Base-by-base conservation (phyloP, 1,284 basidiomycete species). In the Moesziomyces aphidis region DNA sequence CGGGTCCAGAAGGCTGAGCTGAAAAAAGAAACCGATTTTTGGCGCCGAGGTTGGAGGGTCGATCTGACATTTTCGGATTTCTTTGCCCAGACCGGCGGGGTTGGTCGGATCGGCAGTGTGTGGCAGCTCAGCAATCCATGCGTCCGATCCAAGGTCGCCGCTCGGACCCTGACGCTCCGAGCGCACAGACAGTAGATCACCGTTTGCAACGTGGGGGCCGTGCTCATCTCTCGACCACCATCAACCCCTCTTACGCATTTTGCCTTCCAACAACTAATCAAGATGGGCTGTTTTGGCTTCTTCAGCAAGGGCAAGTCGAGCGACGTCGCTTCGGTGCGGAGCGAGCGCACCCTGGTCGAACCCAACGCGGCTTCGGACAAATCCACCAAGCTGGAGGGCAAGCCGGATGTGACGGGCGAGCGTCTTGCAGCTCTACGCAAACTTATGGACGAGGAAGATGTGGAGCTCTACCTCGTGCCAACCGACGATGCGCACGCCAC, bases 401-500 rank as follows among this genome's bases (percentile, higher is more conserved):
- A 77, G 53, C 70, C 63, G 2, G 58, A 70, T 21, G 22, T 61
- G 15, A 77, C 74, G 5, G 74, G 70, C 1, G 53, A 54, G 2
- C 75, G 91, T 28, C 85, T 97, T 50, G 87, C 87, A 1, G 90
- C 91, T 55, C 85, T 79, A 6, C 75, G 78, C 15, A 51, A 61
- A 47, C 58, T 63, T n/a, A 77, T 83, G 77, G 52, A 67, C 3
- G 61, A 69, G 11, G 76, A 76, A 24, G 49, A 50, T 1, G 39
- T 81, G 31, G 70, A 81, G 36, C 73, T 71, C 55, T 83, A 84
- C 76, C 82, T 92, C 60, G 87, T 96, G 34, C 92, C 93, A 1
- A 91, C 89, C 56, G 92, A 93, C 83, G 94, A 97, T 83, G 91
- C 93, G 11, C 94, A 97, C 83, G 90, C 90, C 62, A 94, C 93